Conservation (phyloP, 345 rosid genomes). For the Lenwebbia sp. region DNA sequence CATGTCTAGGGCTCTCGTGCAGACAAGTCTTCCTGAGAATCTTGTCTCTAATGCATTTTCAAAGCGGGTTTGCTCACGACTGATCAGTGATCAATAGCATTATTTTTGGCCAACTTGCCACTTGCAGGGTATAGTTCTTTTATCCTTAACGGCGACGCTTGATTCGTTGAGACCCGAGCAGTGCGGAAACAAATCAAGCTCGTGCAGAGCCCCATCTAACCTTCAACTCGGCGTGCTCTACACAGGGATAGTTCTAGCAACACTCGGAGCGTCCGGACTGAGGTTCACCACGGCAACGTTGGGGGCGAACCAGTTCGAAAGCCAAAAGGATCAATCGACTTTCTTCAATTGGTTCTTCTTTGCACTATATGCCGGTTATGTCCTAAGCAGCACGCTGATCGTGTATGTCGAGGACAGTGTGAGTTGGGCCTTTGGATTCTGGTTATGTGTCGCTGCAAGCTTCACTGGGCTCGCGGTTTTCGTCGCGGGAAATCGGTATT, state of each 20-base stretch:
- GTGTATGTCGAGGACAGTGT: constrained; percentile 9
- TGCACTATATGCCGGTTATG: neutral
- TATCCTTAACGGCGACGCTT: constrained; percentile 5
- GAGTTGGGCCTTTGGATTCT: constrained; percentile 14
- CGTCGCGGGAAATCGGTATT: constrained; percentile 1
- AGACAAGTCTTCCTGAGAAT: neutral
- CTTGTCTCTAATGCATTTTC: neutral
- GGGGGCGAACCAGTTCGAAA: constrained; percentile 11
- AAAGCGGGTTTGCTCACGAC: neutral
- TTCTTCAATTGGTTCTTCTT: constrained; percentile 19
- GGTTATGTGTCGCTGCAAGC: constrained; percentile 3
- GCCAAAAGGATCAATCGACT: neutral
- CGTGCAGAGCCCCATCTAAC: neutral
- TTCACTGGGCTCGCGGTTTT: neutral
- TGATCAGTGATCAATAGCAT: neutral
- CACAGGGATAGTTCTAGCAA: constrained; percentile 2
- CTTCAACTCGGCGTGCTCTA: constrained; percentile 7
- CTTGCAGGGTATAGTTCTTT: constrained; percentile 7
- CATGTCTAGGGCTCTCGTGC: neutral
- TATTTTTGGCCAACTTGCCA: neutral
- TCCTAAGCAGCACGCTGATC: constrained; percentile 1
- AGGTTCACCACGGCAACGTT: constrained; percentile 3
- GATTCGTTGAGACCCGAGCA: constrained; percentile 6
- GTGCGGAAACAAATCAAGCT: neutral
- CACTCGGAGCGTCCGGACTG: constrained; percentile 3